Base-by-base conservation (phyloP, 345 rosid genomes). In the Odontarrhena argentea region DNA sequence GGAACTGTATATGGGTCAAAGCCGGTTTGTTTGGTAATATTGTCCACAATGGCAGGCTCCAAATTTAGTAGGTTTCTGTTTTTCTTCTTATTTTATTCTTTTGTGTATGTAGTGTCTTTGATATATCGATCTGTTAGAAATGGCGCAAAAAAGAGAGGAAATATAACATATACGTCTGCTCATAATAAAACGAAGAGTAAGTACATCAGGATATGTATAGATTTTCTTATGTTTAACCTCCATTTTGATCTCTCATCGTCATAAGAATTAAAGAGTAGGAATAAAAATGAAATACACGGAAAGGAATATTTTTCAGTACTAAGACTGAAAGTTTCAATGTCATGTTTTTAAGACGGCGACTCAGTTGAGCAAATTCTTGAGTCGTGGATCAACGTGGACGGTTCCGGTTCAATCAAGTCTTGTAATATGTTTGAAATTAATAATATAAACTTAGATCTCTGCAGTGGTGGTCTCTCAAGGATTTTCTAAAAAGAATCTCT, bases 11-110 rank as follows among this genome's bases (percentile, higher is more conserved):
- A 55, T 28, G 18, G 14, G 48, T 47, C 15, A 12, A 49, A 22
- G 43, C 48, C 67, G 49, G 42, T 62, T 54, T 45, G 58, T 63
- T 38, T 63, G 59, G 65, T 47, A 38, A 46, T 55, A 63, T 63
- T 63, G 47, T 38, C 51, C 70, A n/a, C 6, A 57, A 46, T 12
- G 65, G 57, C 57, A 37, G 70, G 65, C 62, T 55, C 13, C 45
- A 40, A 54, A 63, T 57, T 48, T 3, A 40, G 49, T 11, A 37
- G 51, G 1, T 32, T 12, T 69, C 11, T 8, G 11, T 52, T 51
- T 60, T 28, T 5, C 9, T 30, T 47, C 48, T 13, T 22, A 3
- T 28, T 28, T 28, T 28, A 2, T 28, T 4, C 3, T 28, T 18
- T 18, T 18, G 3, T 52, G 67, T 60, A 56, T 49, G 45, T 72